Evolutionary conservation across 768 basidiomycete species (phyloP), one percentile per base, ranked within the genome.

Genomic region (Mycena chlorophos): DNA sequence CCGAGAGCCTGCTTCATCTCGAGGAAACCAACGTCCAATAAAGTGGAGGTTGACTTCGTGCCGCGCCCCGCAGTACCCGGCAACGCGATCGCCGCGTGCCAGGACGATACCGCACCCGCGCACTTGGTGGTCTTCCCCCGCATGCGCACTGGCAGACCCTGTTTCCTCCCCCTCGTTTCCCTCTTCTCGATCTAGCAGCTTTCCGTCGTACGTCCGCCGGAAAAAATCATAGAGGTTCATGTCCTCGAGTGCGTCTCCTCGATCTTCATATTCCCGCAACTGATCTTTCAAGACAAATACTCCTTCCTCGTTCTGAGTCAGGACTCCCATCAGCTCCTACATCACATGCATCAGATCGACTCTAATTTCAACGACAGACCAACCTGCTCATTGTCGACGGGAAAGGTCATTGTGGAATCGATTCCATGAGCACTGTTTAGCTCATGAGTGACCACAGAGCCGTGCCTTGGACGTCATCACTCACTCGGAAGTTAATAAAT

Each of bases 21-120:
- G 27, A 1, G 76, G 73, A 49, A 78, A 74, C 19, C 59, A 75
- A 0, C 47, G 62, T 0, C 77, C 78, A 19, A 76, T 57, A 46
- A 79, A 68, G 30, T 73, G 70, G 73, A 72, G 13, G 13, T 14
- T 20, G 14, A 5, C 22, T 19, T 42, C 40, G 5, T 14, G 6
- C 14, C 22, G 13, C n/a, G 20, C 40, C 40, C 13, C 40, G 40
- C 8, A 42, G 13, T 5, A 42, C n/a, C 5, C 40, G 40, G n/a
- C 40, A 42, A 8, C 40, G 13, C n/a, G 13, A 14, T 14, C 40
- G 40, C 22, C 20, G 13, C 8, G 40, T 14, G 13, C 40, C 40
- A 8, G 6, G 8, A 5, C 13, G n/a, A 42, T 42, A 42, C 22
- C 13, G 40, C 5, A 42, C 40, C 5, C 40, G 40, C n/a, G 5